Conservation (phyloP, 495 filamentous ascomycete genomes). For the Penicillium maclennaniae region DNA sequence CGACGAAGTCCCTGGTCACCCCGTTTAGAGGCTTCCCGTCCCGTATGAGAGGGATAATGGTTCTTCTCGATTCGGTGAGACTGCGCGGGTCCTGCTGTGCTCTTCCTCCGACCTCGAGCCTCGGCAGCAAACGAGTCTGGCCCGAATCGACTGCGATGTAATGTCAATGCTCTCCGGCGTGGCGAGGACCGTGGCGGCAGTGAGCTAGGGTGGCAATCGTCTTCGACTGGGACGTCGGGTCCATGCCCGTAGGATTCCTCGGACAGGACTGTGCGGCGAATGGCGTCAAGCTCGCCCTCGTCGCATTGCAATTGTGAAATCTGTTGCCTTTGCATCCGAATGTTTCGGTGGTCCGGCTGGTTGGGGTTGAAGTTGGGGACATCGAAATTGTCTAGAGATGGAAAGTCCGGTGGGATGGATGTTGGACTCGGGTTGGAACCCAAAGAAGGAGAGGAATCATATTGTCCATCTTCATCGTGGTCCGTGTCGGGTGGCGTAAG, state of each 20-base stretch:
- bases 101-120: conserved; percentile 27
- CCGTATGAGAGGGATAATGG: conserved; percentile 22
- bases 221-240: conserved; percentile 22
- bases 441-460: conserved; percentile 25
- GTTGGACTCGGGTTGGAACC: conserved; percentile 38
- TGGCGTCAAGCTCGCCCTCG: conserved; percentile 32
- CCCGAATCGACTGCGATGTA: conserved; percentile 30
- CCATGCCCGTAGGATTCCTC: conserved; percentile 15
- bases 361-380: conserved; percentile 1
- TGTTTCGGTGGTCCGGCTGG: conserved; percentile 11
- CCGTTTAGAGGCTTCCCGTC: conserved; percentile 34
- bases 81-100: conserved; percentile 21
- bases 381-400: conserved; percentile 10
- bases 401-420: conserved; percentile 27
- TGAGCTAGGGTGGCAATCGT: conserved; percentile 45
- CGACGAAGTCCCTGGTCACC: conserved; percentile 40
- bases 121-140: conserved; percentile 10
- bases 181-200: conserved; percentile 37
- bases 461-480: conserved; percentile 36
- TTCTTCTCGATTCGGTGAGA: conserved; percentile 40
- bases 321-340: conserved; percentile 42
- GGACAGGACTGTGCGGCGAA: conserved; percentile 31
- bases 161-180: conserved; percentile 23
- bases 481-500: conserved; percentile 45
- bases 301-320: conserved; percentile 43